Conservation (phyloP, 2,329 filamentous ascomycete genomes). For the Cladosporium sp. region DNA sequence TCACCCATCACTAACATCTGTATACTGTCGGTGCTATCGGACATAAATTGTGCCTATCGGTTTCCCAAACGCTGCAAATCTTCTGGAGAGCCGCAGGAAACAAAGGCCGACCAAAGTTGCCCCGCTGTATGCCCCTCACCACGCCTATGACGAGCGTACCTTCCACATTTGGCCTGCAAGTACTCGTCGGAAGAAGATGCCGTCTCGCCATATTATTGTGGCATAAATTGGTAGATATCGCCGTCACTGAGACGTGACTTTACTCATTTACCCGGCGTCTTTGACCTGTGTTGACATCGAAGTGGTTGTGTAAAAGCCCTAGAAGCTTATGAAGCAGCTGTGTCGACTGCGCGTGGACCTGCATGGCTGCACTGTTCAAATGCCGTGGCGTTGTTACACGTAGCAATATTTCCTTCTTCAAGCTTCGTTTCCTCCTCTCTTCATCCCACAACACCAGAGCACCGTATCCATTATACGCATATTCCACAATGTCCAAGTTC, state of each 20-base stretch:
- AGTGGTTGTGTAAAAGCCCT: background rate
- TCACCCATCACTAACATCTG: background rate
- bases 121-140: conserved; percentile 6
- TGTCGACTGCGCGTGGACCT: conserved; percentile 17
- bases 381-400: conserved; percentile 15
- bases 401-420: conserved; percentile 1
- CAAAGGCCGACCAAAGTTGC: conserved; percentile 10
- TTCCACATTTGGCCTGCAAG: background rate
- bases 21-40: background rate
- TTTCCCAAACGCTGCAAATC: background rate
- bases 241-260: background rate
- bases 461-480: background rate
- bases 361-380: conserved; percentile 14
- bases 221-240: background rate
- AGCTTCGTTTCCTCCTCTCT: background rate
- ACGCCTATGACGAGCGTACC: background rate
- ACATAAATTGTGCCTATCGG: background rate
- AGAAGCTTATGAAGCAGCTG: background rate
- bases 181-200: conserved; percentile 3
- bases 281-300: background rate
- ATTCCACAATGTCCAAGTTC: conserved; percentile 36
- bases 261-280: background rate
- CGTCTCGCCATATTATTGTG: background rate
- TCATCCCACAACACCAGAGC: background rate
- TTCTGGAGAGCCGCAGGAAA: background rate